phyloP scores from a whole-genome alignment of 2,329 filamentous ascomycete genomes.

The Ceratocystis albifundus region DNA sequence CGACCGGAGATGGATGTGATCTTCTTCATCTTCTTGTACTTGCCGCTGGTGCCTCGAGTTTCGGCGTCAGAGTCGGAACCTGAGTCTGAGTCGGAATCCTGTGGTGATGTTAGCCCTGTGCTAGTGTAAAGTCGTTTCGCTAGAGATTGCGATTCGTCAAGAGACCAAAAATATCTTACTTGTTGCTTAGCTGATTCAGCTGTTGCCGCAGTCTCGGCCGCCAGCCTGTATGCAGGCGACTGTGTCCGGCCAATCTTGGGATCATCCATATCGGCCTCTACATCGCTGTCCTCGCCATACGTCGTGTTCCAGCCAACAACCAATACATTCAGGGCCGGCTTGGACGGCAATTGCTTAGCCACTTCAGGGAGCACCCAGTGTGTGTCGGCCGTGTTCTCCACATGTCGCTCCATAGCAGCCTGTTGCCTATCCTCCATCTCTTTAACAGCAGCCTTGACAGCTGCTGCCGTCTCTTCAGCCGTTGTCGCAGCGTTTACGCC shows the following conservation, averaged over 20 bases:
- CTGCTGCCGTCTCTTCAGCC: slow-evolving; percentile 31
- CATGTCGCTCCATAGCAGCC: slow-evolving; percentile 49
- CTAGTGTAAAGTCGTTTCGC: background rate
- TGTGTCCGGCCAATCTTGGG: slow-evolving; percentile 30
- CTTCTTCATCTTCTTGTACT: slow-evolving; percentile 22
- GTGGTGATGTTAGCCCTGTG: background rate
- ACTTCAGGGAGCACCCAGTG: slow-evolving; percentile 59
- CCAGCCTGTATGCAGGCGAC: slow-evolving; percentile 29
- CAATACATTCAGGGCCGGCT: slow-evolving; percentile 44
- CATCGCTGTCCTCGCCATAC: slow-evolving; percentile 30
- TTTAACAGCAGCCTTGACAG: slow-evolving; percentile 51
- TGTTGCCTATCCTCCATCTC: slow-evolving; percentile 56
- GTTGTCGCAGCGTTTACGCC: slow-evolving; percentile 28
- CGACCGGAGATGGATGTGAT: slow-evolving; percentile 21
- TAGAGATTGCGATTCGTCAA: background rate
- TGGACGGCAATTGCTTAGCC: slow-evolving; percentile 28
- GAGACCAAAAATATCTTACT: slow-evolving; percentile 26
- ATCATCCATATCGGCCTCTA: slow-evolving; percentile 30
- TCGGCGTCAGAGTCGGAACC: slow-evolving; percentile 16
- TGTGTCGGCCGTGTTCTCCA: slow-evolving; percentile 54
- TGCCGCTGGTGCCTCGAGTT: slow-evolving; percentile 9
- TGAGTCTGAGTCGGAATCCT: slow-evolving; percentile 23
- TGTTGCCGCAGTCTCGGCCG: slow-evolving; percentile 12
- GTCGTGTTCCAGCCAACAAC: slow-evolving; percentile 45
- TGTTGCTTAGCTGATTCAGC: slow-evolving; percentile 23